Base-by-base conservation (phyloP, 495 filamentous ascomycete species). In the Sporormia fimetaria region DNA sequence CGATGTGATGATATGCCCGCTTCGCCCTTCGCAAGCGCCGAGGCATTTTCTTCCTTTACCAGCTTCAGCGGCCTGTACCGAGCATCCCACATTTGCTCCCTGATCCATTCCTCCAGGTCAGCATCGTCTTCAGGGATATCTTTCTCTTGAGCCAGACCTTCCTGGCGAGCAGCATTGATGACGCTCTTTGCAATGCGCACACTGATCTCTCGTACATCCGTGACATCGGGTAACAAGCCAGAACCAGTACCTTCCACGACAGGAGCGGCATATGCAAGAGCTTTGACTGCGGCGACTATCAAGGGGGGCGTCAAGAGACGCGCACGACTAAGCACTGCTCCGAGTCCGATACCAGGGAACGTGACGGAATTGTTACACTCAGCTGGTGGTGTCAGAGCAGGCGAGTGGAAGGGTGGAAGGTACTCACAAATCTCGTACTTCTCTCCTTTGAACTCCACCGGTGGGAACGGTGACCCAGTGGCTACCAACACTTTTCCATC, bases 361-460 rank as follows among this genome's bases (percentile, higher is more conserved):
- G 75, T 76, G n/a, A 79, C 81, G 3, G 78, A 81, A 61, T 93
- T 93, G 63, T 94, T 94, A 66, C 86, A 93, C 57, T 92, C 87
- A 17, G 83, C 83, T 71, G 21, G 10, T 6, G 4, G 6, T 29
- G 16, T 40, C 9, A 34, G 33, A 22, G 7, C 9, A 4, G 35
- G 24, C 6, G 15, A 33, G 10, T 16, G 14, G 9, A 15, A 23
- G 12, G 32, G 7, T 20, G 6, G 6, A 11, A 31, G 6, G 8
- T 20, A 48, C 67, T 41, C 57, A 73, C 69, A 71, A 6, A 92
- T 67, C 25, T 84, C 75, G 23, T 79, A 69, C 38, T 74, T 70
- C 21, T 61, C 55, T 0, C 81, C 83, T 12, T 74, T 64, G 6
- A 78, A 74, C 37, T 71, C 70, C 7, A 93, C 83, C 0, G 86